phyloP scores from a whole-genome alignment of 176 grass and related monocot species.

The Carex kokanica region DNA sequence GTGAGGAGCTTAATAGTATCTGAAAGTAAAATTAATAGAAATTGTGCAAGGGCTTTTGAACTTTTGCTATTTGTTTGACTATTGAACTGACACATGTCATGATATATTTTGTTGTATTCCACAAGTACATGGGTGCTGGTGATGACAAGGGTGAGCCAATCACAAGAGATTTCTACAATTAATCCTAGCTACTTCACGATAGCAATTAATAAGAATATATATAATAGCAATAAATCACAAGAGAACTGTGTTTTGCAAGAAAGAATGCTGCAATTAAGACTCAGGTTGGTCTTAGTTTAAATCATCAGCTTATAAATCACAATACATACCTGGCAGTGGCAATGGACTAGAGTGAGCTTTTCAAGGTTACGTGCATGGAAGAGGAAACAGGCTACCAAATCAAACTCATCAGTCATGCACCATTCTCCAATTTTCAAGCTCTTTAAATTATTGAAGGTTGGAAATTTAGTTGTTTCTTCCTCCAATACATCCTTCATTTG shows the following conservation, averaged over 20 bases:
- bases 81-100: neutral
- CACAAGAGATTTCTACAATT: slow-evolving; percentile 75
- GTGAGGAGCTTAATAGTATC: slow-evolving; percentile 8
- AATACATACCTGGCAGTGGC: neutral
- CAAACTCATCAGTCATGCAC: neutral
- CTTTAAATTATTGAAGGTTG: slow-evolving; percentile 5
- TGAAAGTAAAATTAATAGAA: slow-evolving; percentile 3
- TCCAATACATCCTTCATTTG: neutral
- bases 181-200: too few species aligned
- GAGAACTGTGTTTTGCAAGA: too few species aligned
- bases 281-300: neutral
- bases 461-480: neutral
- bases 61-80: slow-evolving; percentile 14
- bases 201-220: too few species aligned
- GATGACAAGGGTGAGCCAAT: slow-evolving; percentile 73
- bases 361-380: neutral
- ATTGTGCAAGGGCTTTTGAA: neutral
- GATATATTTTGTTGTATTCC: slow-evolving; percentile 16
- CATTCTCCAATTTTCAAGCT: slow-evolving; percentile 12
- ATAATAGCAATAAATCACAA: too few species aligned
- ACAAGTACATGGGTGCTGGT: slow-evolving; percentile 73
- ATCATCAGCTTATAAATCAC: neutral
- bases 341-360: neutral
- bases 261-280: neutral
- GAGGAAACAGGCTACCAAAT: neutral